Conservation (phyloP, 371 early-diverging fungal genomes). For the Entomophthora muscae region DNA sequence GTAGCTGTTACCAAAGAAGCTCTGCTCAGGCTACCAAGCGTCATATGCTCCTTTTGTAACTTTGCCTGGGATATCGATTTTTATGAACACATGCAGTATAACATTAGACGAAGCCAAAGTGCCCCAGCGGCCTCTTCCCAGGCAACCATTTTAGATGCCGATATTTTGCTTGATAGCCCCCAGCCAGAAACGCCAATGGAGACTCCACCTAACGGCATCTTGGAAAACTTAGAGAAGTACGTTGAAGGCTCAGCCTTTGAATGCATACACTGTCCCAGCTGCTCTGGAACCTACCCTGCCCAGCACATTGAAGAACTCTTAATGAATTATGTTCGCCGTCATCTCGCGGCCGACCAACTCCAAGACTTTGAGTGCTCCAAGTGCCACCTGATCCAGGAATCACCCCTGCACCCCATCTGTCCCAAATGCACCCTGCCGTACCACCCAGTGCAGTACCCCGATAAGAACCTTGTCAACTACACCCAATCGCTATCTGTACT, state of each 20-base stretch:
- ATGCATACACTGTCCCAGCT: constrained; percentile 24
- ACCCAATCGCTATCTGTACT: not conserved
- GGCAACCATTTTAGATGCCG: not conserved
- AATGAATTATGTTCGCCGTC: constrained; percentile 38
- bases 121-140: too few species aligned
- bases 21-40: constrained; percentile 37
- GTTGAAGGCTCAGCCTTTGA: constrained; percentile 12
- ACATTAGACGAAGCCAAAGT: constrained; percentile 54
- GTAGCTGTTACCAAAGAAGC: not conserved
- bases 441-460: not conserved
- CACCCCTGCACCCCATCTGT: not conserved
- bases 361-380: constrained; percentile 72
- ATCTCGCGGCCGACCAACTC: constrained; percentile 49
- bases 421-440: not conserved
- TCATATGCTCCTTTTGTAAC: constrained; percentile 76
- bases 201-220: not conserved
- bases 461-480: not conserved
- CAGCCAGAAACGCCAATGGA: not conserved
- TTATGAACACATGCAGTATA: constrained; percentile 38
- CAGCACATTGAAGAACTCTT: constrained; percentile 54
- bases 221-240: constrained; percentile 10
- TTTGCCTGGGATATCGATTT: constrained; percentile 72
- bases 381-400: constrained; percentile 52
- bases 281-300: constrained; percentile 45
- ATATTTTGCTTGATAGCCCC: not conserved